Percentiles rank a stretch among this genome's conserved stretches.
These are phyloP conservation scores for Yamadazyma akitaensis DNA, from an alignment of 805 yeast species.

Conservation along the genomic window DNA sequence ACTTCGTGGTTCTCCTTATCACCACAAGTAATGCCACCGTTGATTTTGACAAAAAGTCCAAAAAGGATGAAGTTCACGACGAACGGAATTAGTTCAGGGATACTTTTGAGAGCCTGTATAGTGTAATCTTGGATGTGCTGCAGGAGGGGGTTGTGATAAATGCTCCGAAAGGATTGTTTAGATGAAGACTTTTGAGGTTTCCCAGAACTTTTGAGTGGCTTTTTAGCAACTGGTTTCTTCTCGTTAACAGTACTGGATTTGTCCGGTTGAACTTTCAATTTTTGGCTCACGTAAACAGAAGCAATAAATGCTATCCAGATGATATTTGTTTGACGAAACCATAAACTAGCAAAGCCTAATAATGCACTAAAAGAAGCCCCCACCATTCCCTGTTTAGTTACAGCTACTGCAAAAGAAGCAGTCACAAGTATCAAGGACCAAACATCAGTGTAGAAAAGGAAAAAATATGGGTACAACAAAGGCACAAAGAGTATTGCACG, in stretches of 20 bases:
- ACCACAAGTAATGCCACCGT: slow-evolving; percentile 88
- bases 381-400: not conserved
- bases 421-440: slow-evolving; percentile 80
- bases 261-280: slow-evolving; percentile 12
- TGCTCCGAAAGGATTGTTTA: not conserved
- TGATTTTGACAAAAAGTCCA: slow-evolving; percentile 53
- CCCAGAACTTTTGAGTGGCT: not conserved
- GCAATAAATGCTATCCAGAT: slow-evolving; percentile 73
- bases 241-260: not conserved
- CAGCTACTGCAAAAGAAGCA: slow-evolving; percentile 35
- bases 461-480: slow-evolving; percentile 65
- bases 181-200: not conserved
- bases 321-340: slow-evolving; percentile 88
- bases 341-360: slow-evolving; percentile 59
- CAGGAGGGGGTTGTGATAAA: slow-evolving; percentile 13
- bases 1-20: slow-evolving; percentile 83
- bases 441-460: slow-evolving; percentile 86
- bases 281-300: slow-evolving; percentile 51
- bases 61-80: slow-evolving; percentile 51
- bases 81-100: slow-evolving; percentile 46
- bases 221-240: no score
- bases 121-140: slow-evolving; percentile 20
- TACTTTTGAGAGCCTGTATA: slow-evolving; percentile 19
- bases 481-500: slow-evolving; percentile 53
- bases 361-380: slow-evolving; percentile 42